Evolutionary conservation across 768 basidiomycete genomes (phyloP).

Genomic region (Antrodiella citrinella): DNA sequence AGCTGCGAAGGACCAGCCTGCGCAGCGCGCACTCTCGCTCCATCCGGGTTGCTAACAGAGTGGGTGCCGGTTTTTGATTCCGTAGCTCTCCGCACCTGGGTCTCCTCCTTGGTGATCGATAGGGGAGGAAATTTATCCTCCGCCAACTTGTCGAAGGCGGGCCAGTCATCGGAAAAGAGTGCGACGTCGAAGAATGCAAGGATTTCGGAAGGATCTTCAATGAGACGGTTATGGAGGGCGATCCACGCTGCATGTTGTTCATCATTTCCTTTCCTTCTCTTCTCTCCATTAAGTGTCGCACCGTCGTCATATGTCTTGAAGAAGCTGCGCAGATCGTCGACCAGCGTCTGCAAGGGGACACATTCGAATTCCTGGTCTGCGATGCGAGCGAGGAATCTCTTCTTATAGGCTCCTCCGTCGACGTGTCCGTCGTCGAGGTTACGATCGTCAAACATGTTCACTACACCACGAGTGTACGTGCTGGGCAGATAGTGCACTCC

Average conservation of each 20-base stretch:
- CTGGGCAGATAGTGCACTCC: not conserved
- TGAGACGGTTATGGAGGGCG: too few relatives aligned
- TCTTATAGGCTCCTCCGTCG: too few relatives aligned
- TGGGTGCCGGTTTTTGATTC: not conserved
- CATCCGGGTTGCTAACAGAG: not conserved
- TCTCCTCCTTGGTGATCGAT: not conserved
- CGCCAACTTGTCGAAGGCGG: not conserved
- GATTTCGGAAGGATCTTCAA: too few relatives aligned
- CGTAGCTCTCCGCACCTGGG: not conserved
- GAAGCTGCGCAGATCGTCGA: not conserved
- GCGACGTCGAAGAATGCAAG: not conserved
- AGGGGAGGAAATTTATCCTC: not conserved
- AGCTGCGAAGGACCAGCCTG: too few relatives aligned
- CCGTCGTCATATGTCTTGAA: not conserved
- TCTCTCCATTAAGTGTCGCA: not conserved
- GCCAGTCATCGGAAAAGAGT: not conserved
- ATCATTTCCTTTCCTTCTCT: too few relatives aligned
- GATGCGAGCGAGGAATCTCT: not conserved
- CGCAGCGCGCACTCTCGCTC: too few relatives aligned
- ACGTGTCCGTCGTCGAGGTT: not conserved
- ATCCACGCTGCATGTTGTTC: too few relatives aligned
- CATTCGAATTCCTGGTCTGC: not conserved
- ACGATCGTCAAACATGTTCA: not conserved
- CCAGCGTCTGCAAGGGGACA: not conserved
- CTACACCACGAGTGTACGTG: not conserved